Evolutionary conservation across 768 basidiomycete genomes (phyloP).

Genomic region (Tulasnella sp.): DNA sequence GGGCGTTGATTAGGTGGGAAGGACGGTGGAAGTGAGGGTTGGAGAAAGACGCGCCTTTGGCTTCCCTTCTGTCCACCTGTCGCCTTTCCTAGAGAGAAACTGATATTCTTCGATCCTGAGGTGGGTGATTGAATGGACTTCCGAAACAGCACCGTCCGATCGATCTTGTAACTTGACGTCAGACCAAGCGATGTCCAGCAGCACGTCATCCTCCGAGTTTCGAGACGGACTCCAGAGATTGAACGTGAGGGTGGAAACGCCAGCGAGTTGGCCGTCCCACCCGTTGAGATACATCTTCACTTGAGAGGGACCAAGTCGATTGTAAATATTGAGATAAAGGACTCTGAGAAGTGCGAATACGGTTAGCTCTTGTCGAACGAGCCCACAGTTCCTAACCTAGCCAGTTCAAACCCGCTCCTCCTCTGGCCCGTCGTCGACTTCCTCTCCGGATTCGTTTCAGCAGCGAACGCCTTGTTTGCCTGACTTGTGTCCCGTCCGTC

Average conservation of each 20-base stretch:
- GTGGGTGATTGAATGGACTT: constrained; percentile 8
- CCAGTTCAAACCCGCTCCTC: constrained; percentile 11
- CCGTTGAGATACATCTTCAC: background rate
- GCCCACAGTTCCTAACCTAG: background rate
- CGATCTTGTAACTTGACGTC: background rate
- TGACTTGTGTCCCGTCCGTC: background rate
- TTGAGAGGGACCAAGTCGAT: background rate
- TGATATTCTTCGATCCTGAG: background rate
- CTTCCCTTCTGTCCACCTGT: background rate
- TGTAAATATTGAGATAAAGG: background rate
- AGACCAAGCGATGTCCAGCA: constrained; percentile 23
- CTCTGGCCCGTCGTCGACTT: background rate
- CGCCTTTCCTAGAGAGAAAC: background rate
- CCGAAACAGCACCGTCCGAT: background rate
- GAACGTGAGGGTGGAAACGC: constrained; percentile 2
- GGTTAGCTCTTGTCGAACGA: background rate
- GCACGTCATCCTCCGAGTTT: background rate
- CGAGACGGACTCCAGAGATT: background rate
- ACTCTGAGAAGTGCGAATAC: background rate
- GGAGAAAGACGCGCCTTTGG: background rate
- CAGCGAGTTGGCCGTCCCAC: background rate
- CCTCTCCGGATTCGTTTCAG: background rate
- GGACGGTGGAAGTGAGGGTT: background rate
- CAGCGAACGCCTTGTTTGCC: background rate
- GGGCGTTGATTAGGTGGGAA: background rate